phyloP scores from a whole-genome alignment of 2,329 filamentous ascomycete genomes.

The Aspergillus sp. region DNA sequence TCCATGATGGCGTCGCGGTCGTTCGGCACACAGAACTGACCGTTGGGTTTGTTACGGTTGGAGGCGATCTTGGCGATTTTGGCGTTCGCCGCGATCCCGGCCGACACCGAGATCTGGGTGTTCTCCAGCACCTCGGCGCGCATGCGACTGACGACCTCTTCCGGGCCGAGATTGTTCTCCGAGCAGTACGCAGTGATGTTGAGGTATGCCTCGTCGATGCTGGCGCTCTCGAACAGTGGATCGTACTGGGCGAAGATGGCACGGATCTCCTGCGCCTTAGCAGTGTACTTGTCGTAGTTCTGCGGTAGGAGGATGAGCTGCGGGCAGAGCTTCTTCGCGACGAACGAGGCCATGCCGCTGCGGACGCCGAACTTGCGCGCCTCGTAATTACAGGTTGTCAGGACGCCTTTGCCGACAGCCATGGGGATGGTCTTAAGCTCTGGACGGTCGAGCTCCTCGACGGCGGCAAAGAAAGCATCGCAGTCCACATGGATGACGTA shows the following conservation, averaged over 20 bases:
- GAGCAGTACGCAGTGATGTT: slow-evolving; percentile 87
- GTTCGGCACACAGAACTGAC: slow-evolving; percentile 74
- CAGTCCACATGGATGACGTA: slow-evolving; percentile 90
- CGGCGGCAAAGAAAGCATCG: slow-evolving; percentile 95
- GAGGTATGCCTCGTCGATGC: slow-evolving; percentile 93
- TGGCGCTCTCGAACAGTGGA: slow-evolving; percentile 84
- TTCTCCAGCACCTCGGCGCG: slow-evolving; percentile 71
- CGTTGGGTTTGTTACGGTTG: slow-evolving; percentile 95
- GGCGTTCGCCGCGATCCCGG: slow-evolving; percentile 89
- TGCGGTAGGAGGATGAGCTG: slow-evolving; percentile 76
- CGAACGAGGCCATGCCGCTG: slow-evolving; percentile 93
- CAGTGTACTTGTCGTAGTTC: slow-evolving; percentile 86
- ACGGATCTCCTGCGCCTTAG: slow-evolving; percentile 85
- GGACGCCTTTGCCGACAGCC: slow-evolving; percentile 74
- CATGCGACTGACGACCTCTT: slow-evolving; percentile 73
- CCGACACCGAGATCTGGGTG: slow-evolving; percentile 84
- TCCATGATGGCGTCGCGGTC: slow-evolving; percentile 72
- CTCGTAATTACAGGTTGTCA: slow-evolving; percentile 79
- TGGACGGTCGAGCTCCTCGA: slow-evolving; percentile 79
- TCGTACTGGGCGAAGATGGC: slow-evolving; percentile 84
- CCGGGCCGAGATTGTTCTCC: slow-evolving; percentile 64
- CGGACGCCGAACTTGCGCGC: slow-evolving; percentile 87
- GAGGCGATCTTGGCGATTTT: slow-evolving; percentile 94
- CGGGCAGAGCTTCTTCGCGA: slow-evolving; percentile 91
- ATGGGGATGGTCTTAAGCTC: slow-evolving; percentile 86